Evolutionary conservation across 345 rosid species (phyloP).

Genomic region (Hypericum perforatum): DNA sequence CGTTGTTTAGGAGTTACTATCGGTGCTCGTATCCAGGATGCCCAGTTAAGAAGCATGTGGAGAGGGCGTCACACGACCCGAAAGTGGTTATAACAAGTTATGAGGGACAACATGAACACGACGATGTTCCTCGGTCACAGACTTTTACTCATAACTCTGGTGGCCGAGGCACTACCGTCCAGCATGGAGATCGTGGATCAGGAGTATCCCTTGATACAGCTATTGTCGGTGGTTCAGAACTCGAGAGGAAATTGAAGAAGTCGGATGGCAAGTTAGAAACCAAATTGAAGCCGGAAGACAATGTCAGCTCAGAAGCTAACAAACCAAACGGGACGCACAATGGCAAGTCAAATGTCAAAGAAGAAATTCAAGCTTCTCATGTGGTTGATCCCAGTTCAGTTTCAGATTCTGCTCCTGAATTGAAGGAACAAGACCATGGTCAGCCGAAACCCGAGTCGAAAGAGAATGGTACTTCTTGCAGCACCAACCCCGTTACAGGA

Average conservation of each 20-base stretch:
- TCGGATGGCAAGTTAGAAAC: conserved; percentile 19
- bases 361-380: conserved; percentile 19
- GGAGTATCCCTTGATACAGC: conserved; percentile 22
- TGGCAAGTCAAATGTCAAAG: conserved; percentile 13
- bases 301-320: conserved; percentile 1
- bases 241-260: conserved; percentile 26
- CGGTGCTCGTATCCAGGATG: conserved; percentile 92
- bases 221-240: conserved; percentile 19
- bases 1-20: conserved; percentile 77
- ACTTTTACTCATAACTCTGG: conserved; percentile 43
- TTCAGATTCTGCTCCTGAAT: not conserved
- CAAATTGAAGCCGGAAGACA: conserved; percentile 18
- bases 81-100: conserved; percentile 69
- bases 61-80: conserved; percentile 63
- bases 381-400: conserved; percentile 5
- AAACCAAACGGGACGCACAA: conserved; percentile 22
- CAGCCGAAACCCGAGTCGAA: conserved; percentile 22
- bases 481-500: conserved; percentile 1
- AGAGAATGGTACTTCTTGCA: conserved; percentile 18
- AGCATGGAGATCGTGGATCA: conserved; percentile 26
- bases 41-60: conserved; percentile 81
- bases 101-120: conserved; percentile 83
- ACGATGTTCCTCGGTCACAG: conserved; percentile 58
- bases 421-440: conserved; percentile 11
- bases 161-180: conserved; percentile 18